Percentiles rank a stretch among this genome's conserved stretches.
Conservation (phyloP, 2,329 filamentous ascomycete genomes). For the Diplodia intermedia region DNA sequence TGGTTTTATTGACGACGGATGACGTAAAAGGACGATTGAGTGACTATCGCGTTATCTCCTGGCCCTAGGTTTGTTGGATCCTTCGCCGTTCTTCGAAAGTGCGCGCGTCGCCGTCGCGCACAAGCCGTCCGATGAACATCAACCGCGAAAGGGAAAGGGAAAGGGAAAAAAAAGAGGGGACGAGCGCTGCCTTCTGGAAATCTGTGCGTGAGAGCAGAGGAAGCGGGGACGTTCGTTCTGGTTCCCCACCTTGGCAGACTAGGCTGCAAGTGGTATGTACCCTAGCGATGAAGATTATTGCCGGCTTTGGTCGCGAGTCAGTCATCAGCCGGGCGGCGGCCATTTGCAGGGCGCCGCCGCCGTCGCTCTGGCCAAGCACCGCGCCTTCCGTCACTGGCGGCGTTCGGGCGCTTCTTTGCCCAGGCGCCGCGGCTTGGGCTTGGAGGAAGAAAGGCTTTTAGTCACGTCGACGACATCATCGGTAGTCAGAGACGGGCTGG, state of each 20-base stretch:
- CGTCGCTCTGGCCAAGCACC: constrained; percentile 11
- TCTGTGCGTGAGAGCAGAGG: neutral
- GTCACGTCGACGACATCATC: constrained; percentile 9
- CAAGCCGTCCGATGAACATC: neutral
- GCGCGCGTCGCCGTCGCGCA: neutral
- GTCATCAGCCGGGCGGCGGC: neutral
- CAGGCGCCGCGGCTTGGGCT: neutral
- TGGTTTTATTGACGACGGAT: neutral
- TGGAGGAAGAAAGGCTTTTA: constrained; percentile 21
- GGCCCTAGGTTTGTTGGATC: neutral
- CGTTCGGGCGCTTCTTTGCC: neutral
- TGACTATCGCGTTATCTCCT: neutral
- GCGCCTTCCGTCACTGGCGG: constrained; percentile 20
- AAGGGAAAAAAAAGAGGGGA: neutral
- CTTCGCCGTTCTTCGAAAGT: neutral
- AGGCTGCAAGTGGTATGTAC: neutral
- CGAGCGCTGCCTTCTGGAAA: neutral
- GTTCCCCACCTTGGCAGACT: neutral
- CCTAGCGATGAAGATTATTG: neutral
- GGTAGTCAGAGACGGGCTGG: neutral
- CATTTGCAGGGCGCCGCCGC: neutral
- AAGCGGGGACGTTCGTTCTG: neutral
- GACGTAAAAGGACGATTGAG: neutral
- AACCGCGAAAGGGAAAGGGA: too few relatives aligned
- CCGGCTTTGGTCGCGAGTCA: neutral